Evolutionary conservation across 2,329 filamentous ascomycete genomes (phyloP).

Genomic region (Aureobasidium lini): DNA sequence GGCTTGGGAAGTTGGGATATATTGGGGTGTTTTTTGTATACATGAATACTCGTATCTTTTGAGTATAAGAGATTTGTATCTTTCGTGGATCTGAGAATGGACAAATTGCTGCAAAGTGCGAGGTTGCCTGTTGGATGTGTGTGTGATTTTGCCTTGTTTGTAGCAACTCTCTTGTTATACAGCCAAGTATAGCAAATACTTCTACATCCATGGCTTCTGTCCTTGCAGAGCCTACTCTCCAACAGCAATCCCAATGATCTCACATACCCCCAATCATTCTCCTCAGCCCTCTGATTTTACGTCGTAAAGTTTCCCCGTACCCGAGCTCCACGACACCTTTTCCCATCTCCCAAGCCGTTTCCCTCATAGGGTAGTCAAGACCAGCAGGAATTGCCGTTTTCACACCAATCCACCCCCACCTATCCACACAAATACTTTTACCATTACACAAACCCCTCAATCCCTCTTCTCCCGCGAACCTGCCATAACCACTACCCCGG

Average conservation of each 20-base stretch:
- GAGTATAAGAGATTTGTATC: too few relatives aligned
- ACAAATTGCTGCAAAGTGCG: too few relatives aligned
- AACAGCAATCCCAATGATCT: neutral
- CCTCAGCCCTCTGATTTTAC: slow-evolving; percentile 34
- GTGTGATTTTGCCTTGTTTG: too few relatives aligned
- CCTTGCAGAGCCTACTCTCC: too few relatives aligned
- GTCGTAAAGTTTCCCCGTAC: slow-evolving; percentile 35
- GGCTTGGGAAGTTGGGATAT: too few relatives aligned
- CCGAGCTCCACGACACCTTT: slow-evolving; percentile 42
- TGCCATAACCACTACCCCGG: slow-evolving; percentile 79
- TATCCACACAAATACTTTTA: slow-evolving; percentile 79
- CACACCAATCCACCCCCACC: slow-evolving; percentile 43
- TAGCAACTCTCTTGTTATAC: too few relatives aligned
- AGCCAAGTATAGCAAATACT: too few relatives aligned
- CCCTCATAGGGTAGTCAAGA: slow-evolving; percentile 69
- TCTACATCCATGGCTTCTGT: too few relatives aligned
- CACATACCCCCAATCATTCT: slow-evolving; percentile 23
- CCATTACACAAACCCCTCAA: slow-evolving; percentile 75
- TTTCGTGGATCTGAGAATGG: too few relatives aligned
- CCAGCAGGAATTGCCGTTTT: slow-evolving; percentile 73
- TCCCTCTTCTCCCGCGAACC: slow-evolving; percentile 88
- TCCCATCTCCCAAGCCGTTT: slow-evolving; percentile 34
- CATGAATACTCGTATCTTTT: too few relatives aligned
- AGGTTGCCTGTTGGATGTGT: too few relatives aligned
- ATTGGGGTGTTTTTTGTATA: too few relatives aligned